Evolutionary conservation across 352 stramenopile genomes (phyloP).

Genomic region (Globisporangium takayamanum): DNA sequence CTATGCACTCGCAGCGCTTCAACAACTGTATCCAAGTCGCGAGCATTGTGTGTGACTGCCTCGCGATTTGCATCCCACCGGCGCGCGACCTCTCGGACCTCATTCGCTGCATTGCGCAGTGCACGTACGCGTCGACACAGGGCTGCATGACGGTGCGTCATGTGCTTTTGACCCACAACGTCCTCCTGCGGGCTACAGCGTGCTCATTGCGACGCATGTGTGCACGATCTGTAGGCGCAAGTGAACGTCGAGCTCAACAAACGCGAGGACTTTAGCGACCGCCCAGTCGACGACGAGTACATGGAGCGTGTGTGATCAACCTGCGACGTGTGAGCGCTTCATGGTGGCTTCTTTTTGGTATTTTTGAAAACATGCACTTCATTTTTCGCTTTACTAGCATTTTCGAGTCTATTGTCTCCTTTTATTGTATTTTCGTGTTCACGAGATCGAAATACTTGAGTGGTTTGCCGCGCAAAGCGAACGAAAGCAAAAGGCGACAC

Average conservation of each 20-base stretch:
- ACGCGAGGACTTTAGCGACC: constrained; percentile 48
- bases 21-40: constrained; percentile 90
- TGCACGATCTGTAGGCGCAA: constrained; percentile 46
- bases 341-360: not conserved
- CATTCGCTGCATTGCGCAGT: constrained; percentile 85
- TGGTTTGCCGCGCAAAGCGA: not conserved
- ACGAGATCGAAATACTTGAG: not conserved
- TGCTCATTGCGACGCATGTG: not conserved
- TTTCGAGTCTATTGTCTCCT: not conserved
- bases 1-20: constrained; percentile 47
- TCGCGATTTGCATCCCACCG: constrained; percentile 71
- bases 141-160: constrained; percentile 88
- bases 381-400: not conserved
- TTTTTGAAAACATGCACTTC: too few species aligned
- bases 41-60: constrained; percentile 66
- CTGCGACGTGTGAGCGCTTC: not conserved
- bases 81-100: constrained; percentile 66
- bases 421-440: not conserved
- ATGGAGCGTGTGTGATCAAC: constrained; percentile 57
- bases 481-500: not conserved
- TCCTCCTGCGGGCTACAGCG: too few species aligned
- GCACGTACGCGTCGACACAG: constrained; percentile 88
- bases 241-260: constrained; percentile 90
- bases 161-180: not conserved
- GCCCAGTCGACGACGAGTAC: constrained; percentile 31